Conservation (phyloP, 2,329 filamentous ascomycete species). For the Sarocladium kiliense region DNA sequence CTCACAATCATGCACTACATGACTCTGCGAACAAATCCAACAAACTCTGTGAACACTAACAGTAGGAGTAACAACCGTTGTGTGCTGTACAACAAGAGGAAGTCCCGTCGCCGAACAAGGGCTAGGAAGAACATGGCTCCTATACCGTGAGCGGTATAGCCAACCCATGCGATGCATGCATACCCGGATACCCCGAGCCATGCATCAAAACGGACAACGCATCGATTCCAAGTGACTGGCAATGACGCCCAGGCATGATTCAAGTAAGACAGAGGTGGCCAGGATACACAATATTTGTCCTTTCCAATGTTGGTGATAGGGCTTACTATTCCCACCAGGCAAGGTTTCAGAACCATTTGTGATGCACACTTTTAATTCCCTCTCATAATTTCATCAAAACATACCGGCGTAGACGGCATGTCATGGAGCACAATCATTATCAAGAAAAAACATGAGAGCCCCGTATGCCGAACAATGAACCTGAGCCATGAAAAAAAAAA, state of each 20-base stretch:
- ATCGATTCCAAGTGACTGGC: too few species aligned
- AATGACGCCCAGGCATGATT: background rate
- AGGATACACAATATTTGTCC: background rate
- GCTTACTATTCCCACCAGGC: too few species aligned
- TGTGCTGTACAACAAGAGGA: too few species aligned
- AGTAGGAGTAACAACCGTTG: too few species aligned
- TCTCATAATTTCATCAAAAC: slow-evolving; percentile 5
- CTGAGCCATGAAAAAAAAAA: background rate
- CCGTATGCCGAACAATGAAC: slow-evolving; percentile 8
- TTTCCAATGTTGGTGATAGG: too few species aligned
- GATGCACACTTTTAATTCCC: background rate
- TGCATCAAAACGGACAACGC: background rate
- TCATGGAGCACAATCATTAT: background rate
- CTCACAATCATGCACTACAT: background rate
- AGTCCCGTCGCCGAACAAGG: too few species aligned
- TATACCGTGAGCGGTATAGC: background rate
- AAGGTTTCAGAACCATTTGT: background rate
- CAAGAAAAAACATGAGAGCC: slow-evolving; percentile 5
- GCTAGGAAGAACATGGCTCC: background rate
- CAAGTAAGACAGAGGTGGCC: background rate
- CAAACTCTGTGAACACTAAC: too few species aligned
- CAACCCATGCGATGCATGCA: background rate
- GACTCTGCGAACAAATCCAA: too few species aligned
- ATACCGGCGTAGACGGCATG: background rate
- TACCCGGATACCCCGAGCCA: background rate